Base-by-base conservation (phyloP, 495 filamentous ascomycete genomes). In the Amniculicola lignicola region DNA sequence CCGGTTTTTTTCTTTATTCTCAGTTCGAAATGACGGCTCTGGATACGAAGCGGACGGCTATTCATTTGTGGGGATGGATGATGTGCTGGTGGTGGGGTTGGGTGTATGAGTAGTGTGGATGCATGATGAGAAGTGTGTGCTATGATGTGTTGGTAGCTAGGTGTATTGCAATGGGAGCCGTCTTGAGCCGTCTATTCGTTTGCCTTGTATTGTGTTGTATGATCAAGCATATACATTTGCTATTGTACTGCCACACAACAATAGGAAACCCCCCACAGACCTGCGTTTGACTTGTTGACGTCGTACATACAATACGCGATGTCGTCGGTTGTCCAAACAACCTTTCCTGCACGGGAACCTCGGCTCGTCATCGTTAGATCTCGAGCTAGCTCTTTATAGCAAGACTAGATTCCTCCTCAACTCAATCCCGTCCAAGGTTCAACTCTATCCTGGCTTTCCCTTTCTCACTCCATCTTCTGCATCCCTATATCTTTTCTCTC, bases 21-120 rank as follows among this genome's bases (percentile, higher is more conserved):
- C 33, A 52, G n/a, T n/a, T n/a, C n/a, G n/a, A n/a, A n/a, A n/a
- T n/a, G 49, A 53, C 48, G 48, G 56, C 41, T 47, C 47, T 59
- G 56, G 56, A 59, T 59, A 53, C 39, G 19, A 5, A 33, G 10
- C 28, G 37, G 24, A 37, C 6, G 45, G 23, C 43, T 57, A 49
- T 49, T 50, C 24, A 11, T 16, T 46, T 29, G 35, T 7, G 23
- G 44, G 4, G 11, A 33, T 48, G 23, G 44, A 33, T 19, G 4
- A 14, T 16, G 24, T 5, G 4, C 16, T 6, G 37, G 37, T 10
- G 37, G 37, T 6, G 11, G 37, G n/a, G 7, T 24, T 54, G 21
- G 14, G 39, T 45, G 49, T 52, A 51, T 51, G 47, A 42, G 49
- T 43, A 53, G 36, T 15, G 23, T 31, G 38, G 44, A 16, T 7